A percentile compares a stretch with the other conserved stretches of the same genome.
Evolutionary conservation across 2,329 filamentous ascomycete species (phyloP).

Genomic region (Pseudogymnoascus sp.): DNA sequence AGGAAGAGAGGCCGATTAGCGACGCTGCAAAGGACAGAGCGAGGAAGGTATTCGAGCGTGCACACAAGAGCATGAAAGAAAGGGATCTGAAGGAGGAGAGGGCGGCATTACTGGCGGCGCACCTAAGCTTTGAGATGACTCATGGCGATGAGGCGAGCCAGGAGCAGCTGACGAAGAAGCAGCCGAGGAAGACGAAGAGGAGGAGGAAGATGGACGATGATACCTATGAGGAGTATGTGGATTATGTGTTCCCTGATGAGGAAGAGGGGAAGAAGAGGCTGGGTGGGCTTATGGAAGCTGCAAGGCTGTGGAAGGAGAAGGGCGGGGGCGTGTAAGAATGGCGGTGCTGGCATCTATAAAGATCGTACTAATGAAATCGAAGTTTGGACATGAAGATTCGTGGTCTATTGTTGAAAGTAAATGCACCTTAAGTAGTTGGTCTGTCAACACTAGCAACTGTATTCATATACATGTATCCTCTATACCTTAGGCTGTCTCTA

Average conservation of each 20-base stretch:
- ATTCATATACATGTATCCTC: background rate
- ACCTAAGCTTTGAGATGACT: slow-evolving; percentile 84
- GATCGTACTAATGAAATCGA: slow-evolving; percentile 4
- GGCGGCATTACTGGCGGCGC: slow-evolving; percentile 84
- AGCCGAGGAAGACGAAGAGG: slow-evolving; percentile 91
- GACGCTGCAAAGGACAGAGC: slow-evolving; percentile 79
- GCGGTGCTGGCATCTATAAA: slow-evolving; percentile 13
- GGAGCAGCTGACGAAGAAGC: slow-evolving; percentile 80
- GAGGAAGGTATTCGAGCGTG: slow-evolving; percentile 75
- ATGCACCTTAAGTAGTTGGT: background rate
- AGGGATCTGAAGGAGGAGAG: slow-evolving; percentile 87
- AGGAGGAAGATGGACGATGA: slow-evolving; percentile 86
- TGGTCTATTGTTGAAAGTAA: background rate
- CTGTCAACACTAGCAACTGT: background rate
- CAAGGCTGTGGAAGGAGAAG: slow-evolving; percentile 4
- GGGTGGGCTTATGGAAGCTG: slow-evolving; percentile 2
- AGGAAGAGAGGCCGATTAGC: slow-evolving; percentile 59
- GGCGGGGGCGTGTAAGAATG: slow-evolving; percentile 6
- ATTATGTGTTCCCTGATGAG: slow-evolving; percentile 84
- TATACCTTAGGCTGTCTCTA: background rate
- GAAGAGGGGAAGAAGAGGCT: background rate
- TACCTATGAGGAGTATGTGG: slow-evolving; percentile 91
- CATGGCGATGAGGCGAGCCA: slow-evolving; percentile 71
- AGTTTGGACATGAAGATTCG: background rate
- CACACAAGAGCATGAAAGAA: slow-evolving; percentile 80